Percentiles rank a stretch among this genome's conserved stretches.
Evolutionary conservation across 2,329 filamentous ascomycete species (phyloP).

Genomic region (Podosphaera leucotricha): DNA sequence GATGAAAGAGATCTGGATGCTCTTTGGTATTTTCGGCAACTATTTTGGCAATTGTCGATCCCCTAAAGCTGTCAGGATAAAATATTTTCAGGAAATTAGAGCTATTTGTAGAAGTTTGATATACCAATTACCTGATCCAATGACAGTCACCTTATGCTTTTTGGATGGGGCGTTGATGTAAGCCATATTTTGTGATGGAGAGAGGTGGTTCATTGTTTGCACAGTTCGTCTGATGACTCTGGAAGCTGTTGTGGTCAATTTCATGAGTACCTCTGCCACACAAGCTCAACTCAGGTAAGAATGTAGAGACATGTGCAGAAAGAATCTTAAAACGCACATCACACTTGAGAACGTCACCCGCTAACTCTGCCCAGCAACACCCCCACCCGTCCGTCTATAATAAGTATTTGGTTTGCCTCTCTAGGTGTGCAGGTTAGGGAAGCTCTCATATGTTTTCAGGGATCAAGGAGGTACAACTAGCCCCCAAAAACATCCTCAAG

Average conservation of each 20-base stretch:
- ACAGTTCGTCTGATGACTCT: constrained; percentile 5
- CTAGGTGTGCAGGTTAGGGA: too few relatives aligned
- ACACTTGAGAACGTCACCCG: too few relatives aligned
- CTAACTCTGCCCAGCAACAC: too few relatives aligned
- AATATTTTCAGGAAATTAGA: background rate
- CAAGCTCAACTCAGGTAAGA: too few relatives aligned
- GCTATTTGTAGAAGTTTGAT: constrained; percentile 6
- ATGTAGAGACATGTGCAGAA: too few relatives aligned
- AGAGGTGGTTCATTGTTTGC: constrained; percentile 7
- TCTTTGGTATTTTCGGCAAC: constrained; percentile 73
- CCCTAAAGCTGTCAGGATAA: constrained; percentile 29
- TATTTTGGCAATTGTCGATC: constrained; percentile 92
- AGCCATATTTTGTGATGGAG: constrained; percentile 14
- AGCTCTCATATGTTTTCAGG: too few relatives aligned
- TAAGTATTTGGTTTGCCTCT: too few relatives aligned
- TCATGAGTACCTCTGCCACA: background rate
- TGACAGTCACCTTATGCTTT: constrained; percentile 80
- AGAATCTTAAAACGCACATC: too few relatives aligned
- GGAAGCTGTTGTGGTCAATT: constrained; percentile 1
- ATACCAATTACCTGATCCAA: constrained; percentile 93
- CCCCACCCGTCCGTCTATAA: too few relatives aligned
- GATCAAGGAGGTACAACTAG: too few relatives aligned
- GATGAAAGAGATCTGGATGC: constrained; percentile 61
- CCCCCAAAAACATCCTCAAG: too few relatives aligned
- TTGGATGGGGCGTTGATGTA: constrained; percentile 27